These are phyloP conservation scores for Aspergillus candidus DNA, from an alignment of 2,329 filamentous ascomycete genomes.

Conservation along the genomic window DNA sequence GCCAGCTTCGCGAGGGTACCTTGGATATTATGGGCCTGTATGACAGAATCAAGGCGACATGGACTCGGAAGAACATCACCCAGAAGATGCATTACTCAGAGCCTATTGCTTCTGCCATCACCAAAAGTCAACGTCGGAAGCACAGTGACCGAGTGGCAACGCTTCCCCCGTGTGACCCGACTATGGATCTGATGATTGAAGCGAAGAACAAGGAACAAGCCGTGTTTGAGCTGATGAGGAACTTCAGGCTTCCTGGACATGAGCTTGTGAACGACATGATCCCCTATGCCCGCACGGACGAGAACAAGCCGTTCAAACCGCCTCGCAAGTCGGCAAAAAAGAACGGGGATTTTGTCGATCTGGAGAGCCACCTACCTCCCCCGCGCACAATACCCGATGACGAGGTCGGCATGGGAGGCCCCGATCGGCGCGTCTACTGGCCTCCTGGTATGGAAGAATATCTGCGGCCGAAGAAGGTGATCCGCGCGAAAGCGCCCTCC, in stretches of 20 bases:
- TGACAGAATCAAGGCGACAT: slow-evolving; percentile 73
- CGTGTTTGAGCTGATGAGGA: slow-evolving; percentile 88
- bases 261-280: slow-evolving; percentile 69
- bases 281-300: slow-evolving; percentile 69
- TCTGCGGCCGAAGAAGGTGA: slow-evolving; percentile 69
- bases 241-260: slow-evolving; percentile 74
- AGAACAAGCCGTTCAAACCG: slow-evolving; percentile 56
- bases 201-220: slow-evolving; percentile 98
- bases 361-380: slow-evolving; percentile 41
- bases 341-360: slow-evolving; percentile 30
- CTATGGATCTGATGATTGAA: slow-evolving; percentile 98
- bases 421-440: slow-evolving; percentile 80
- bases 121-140: slow-evolving; percentile 70
- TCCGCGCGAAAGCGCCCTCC: slow-evolving; percentile 17
- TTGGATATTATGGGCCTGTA: slow-evolving; percentile 70
- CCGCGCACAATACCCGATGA: slow-evolving; percentile 52
- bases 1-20: slow-evolving; percentile 72
- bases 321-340: slow-evolving; percentile 43
- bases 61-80: slow-evolving; percentile 74
- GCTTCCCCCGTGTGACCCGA: slow-evolving; percentile 71
- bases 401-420: slow-evolving; percentile 81
- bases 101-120: slow-evolving; percentile 67
- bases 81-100: slow-evolving; percentile 99
- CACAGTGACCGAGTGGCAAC: slow-evolving; percentile 74
- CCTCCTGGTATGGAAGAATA: slow-evolving; percentile 84